Conservation (phyloP, 2,329 filamentous ascomycete species). For the Penicillium sp. region DNA sequence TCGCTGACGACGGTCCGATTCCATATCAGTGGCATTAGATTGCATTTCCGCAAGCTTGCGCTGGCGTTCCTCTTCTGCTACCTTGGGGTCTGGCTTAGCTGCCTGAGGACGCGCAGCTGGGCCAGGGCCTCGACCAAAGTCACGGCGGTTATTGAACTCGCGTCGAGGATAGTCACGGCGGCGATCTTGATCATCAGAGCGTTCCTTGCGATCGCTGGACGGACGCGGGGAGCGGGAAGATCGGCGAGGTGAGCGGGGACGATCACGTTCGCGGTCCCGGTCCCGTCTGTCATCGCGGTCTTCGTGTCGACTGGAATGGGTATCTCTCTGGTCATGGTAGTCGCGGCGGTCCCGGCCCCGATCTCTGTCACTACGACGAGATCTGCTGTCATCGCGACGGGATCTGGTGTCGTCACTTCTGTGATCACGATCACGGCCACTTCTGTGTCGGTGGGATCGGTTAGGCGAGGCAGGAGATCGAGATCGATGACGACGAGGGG, state of each 20-base stretch:
- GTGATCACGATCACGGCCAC: conserved; percentile 25
- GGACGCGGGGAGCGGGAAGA: conserved; percentile 26
- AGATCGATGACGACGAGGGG: conserved; percentile 27
- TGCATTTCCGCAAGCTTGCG: conserved; percentile 72
- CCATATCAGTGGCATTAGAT: conserved; percentile 67
- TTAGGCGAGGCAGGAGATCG: conserved; percentile 25
- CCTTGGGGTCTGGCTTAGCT: conserved; percentile 24
- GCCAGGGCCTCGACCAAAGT: conserved; percentile 11
- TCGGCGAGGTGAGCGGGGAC: conserved; percentile 23
- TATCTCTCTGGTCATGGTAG: conserved; percentile 23
- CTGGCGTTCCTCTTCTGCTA: conserved; percentile 33
- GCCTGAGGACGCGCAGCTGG: conserved; percentile 8
- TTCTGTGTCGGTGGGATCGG: conserved; percentile 25
- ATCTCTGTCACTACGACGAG: conserved; percentile 12
- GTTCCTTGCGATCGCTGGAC: conserved; percentile 13
- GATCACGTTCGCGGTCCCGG: conserved; percentile 20
- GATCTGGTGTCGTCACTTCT: conserved; percentile 13
- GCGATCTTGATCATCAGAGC: conserved; percentile 14
- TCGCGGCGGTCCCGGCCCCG: conserved; percentile 16
- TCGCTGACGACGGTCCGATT: conserved; percentile 68
- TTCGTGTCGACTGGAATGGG: conserved; percentile 21
- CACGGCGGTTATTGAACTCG: conserved; percentile 23
- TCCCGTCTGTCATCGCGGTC: conserved; percentile 28
- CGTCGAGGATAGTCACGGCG: conserved; percentile 22
- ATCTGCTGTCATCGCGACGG: conserved; percentile 10